Conservation (phyloP, 306 rosid genomes). For the Pyrus bretschneideri region DNA sequence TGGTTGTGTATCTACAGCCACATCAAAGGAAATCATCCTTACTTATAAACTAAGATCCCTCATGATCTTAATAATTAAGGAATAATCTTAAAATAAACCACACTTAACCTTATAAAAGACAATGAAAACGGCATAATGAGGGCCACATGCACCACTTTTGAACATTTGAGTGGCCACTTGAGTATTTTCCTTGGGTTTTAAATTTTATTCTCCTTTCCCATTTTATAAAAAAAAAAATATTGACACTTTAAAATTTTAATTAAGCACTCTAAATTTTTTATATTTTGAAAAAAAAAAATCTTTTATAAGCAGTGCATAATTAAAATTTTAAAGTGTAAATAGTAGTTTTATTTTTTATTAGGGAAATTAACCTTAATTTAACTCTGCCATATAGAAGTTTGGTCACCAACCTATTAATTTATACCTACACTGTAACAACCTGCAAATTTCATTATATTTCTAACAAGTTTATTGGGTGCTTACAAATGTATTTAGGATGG, state of each 20-base stretch:
- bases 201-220: conserved; percentile 1
- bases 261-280: too few species aligned
- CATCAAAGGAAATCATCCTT: conserved; percentile 15
- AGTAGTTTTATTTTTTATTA: too few species aligned
- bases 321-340: too few species aligned
- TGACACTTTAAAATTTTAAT: too few species aligned
- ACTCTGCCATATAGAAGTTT: conserved; percentile 20
- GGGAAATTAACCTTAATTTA: not conserved
- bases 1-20: conserved; percentile 13
- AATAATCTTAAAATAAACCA: conserved; percentile 16
- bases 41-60: conserved; percentile 25
- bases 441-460: not conserved
- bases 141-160: conserved; percentile 53
- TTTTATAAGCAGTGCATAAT: too few species aligned
- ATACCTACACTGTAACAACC: conserved; percentile 42
- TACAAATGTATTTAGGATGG: conserved; percentile 6
- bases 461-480: conserved; percentile 19
- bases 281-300: too few species aligned
- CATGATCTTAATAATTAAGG: conserved; percentile 13
- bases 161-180: conserved; percentile 50
- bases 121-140: conserved; percentile 46
- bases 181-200: conserved; percentile 32
- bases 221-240: not conserved
- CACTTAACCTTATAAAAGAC: conserved; percentile 54
- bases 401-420: conserved; percentile 47